Conservation (phyloP, 371 early-diverging fungal species). For the Smittium culicis region DNA sequence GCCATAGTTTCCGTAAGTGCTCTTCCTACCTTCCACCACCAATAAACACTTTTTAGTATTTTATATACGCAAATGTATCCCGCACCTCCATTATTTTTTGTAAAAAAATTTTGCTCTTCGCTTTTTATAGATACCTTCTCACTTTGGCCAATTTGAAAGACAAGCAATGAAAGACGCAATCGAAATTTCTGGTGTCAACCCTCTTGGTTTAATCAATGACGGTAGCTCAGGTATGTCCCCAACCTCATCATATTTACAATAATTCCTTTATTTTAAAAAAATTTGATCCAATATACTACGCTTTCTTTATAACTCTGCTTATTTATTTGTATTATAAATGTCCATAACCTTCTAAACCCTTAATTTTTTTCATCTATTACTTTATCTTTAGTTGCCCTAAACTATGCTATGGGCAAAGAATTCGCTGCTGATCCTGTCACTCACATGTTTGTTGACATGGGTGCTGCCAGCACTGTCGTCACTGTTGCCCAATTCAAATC, state of each 20-base stretch:
- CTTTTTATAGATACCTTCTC: conserved; percentile 52
- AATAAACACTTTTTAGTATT: neutral
- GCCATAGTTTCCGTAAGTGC: conserved; percentile 66
- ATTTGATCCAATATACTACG: neutral
- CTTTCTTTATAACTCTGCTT: too few relatives aligned
- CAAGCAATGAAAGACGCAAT: conserved; percentile 90
- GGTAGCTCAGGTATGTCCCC: conserved; percentile 50
- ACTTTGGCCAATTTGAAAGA: conserved; percentile 76
- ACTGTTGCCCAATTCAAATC: conserved; percentile 70
- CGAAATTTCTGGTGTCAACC: conserved; percentile 73
- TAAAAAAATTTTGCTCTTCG: neutral
- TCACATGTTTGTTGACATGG: conserved; percentile 92
- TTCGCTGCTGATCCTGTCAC: conserved; percentile 56
- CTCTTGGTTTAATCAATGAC: conserved; percentile 73
- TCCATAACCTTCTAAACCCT: too few relatives aligned
- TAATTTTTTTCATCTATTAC: neutral
- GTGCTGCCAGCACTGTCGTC: conserved; percentile 84
- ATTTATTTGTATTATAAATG: too few relatives aligned
- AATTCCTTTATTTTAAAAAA: neutral
- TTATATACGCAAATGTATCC: neutral
- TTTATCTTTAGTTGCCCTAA: conserved; percentile 56
- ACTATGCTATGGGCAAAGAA: conserved; percentile 63
- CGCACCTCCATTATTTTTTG: conserved; percentile 1
- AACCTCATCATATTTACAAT: neutral
- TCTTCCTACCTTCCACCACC: neutral